phyloP scores from a whole-genome alignment of 257 asterid genomes.

The Lithospermum erythrorhizon region DNA sequence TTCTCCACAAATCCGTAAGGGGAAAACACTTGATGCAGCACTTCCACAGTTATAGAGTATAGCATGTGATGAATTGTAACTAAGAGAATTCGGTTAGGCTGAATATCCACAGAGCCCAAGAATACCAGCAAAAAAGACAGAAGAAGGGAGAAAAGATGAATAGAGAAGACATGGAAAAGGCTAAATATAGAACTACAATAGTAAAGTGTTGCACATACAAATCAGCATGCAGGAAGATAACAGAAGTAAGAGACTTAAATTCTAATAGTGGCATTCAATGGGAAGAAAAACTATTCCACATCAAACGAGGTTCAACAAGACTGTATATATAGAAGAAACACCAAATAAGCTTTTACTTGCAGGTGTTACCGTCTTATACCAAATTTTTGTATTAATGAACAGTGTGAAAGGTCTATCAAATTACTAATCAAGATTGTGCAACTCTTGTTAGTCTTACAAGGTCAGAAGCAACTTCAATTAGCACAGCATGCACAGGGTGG shows the following conservation, averaged over 20 bases:
- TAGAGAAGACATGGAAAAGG: conserved; percentile 49
- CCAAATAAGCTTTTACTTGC: too few species aligned
- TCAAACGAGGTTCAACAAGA: not conserved
- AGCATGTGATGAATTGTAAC: conserved; percentile 99
- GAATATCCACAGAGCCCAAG: conserved; percentile 61
- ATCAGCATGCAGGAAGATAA: not conserved
- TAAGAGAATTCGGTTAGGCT: conserved; percentile 99
- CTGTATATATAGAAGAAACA: too few species aligned
- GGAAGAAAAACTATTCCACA: not conserved
- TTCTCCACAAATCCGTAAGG: conserved; percentile 99
- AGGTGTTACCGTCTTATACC: too few species aligned
- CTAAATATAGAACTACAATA: conserved; percentile 24
- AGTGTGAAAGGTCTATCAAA: not conserved
- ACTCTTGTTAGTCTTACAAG: not conserved
- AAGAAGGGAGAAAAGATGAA: conserved; percentile 76
- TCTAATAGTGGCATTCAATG: not conserved
- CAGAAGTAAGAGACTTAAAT: not conserved
- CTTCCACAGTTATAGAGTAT: conserved; percentile 99
- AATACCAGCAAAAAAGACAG: conserved; percentile 73
- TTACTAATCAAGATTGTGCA: not conserved
- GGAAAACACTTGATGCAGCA: conserved; percentile 99
- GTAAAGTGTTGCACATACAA: not conserved
- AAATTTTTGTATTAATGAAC: too few species aligned
- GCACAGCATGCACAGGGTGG: too few species aligned
- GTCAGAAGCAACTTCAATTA: too few species aligned